Percentiles rank a stretch among this genome's conserved stretches.
Evolutionary conservation across 1,284 basidiomycete species (phyloP).

Genomic region (Schizopora paradoxa): DNA sequence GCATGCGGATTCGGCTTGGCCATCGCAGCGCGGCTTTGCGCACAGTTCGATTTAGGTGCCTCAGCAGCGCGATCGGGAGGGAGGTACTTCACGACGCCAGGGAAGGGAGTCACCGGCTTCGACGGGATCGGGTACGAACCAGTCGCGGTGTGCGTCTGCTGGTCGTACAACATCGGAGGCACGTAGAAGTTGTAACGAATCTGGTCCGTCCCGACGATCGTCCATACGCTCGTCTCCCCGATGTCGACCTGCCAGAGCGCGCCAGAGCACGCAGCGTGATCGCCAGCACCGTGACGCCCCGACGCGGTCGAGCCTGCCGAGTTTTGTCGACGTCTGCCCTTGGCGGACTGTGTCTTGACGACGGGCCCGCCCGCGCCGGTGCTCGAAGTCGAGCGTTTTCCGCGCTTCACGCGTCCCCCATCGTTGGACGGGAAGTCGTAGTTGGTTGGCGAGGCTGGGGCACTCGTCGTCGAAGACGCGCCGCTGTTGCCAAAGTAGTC

Average conservation of each 20-base stretch:
- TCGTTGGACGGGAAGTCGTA: slow-evolving; percentile 73
- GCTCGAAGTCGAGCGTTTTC: slow-evolving; percentile 70
- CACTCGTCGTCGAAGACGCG: slow-evolving; percentile 25
- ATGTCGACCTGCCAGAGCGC: slow-evolving; percentile 85
- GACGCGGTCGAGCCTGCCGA: slow-evolving; percentile 63
- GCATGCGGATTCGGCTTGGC: slow-evolving; percentile 68
- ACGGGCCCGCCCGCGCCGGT: slow-evolving; percentile 56
- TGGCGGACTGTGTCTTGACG: slow-evolving; percentile 50
- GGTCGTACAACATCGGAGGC: slow-evolving; percentile 77
- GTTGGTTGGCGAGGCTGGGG: slow-evolving; percentile 61
- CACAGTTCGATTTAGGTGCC: slow-evolving; percentile 61
- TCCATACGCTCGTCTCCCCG: slow-evolving; percentile 89
- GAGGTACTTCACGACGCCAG: slow-evolving; percentile 77
- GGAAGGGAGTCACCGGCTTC: slow-evolving; percentile 85
- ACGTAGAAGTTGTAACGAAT: slow-evolving; percentile 90
- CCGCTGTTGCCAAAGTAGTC: slow-evolving; percentile 68
- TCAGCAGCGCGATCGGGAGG: slow-evolving; percentile 78
- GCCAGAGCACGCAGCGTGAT: slow-evolving; percentile 64
- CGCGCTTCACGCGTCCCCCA: slow-evolving; percentile 74
- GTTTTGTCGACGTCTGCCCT: slow-evolving; percentile 64
- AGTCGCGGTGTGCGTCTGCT: slow-evolving; percentile 55
- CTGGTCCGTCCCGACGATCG: slow-evolving; percentile 87
- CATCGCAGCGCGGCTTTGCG: slow-evolving; percentile 57
- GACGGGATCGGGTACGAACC: slow-evolving; percentile 70
- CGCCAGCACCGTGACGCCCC: slow-evolving; percentile 55